Evolutionary conservation across 257 asterid species (phyloP).

Genomic region (Solanum boliviense): DNA sequence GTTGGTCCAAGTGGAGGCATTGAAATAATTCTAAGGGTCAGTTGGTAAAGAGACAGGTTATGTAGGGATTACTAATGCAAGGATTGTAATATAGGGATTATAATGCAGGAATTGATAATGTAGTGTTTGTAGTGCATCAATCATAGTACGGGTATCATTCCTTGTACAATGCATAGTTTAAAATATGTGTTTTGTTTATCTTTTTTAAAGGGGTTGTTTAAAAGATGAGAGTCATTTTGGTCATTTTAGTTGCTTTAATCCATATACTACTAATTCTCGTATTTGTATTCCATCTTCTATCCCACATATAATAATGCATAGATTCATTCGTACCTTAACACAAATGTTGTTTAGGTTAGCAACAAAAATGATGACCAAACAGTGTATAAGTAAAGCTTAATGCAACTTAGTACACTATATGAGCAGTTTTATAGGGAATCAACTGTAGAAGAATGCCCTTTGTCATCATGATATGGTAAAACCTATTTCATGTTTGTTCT

Average conservation of each 20-base stretch:
- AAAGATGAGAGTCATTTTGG: background rate
- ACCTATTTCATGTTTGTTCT: background rate
- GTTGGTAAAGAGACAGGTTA: background rate
- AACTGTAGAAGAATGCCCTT: background rate
- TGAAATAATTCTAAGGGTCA: background rate
- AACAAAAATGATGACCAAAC: background rate
- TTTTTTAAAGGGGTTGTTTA: background rate
- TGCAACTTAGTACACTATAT: background rate
- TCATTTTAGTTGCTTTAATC: background rate
- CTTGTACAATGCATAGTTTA: background rate
- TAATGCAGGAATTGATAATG: background rate
- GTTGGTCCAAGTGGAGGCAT: background rate
- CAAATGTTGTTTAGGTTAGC: background rate
- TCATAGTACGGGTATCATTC: background rate
- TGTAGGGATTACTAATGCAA: background rate
- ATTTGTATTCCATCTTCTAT: background rate
- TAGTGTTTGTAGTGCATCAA: background rate
- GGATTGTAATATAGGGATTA: background rate
- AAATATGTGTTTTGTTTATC: background rate
- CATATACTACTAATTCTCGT: background rate
- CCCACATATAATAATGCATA: background rate
- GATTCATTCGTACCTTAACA: background rate
- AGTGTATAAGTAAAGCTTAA: background rate
- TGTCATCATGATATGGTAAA: background rate
- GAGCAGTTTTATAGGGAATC: background rate